A percentile compares a stretch with the other conserved stretches of the same genome.
These are phyloP conservation scores for Xylaria scruposa DNA, from an alignment of 495 filamentous ascomycete genomes.

Conservation along the genomic window DNA sequence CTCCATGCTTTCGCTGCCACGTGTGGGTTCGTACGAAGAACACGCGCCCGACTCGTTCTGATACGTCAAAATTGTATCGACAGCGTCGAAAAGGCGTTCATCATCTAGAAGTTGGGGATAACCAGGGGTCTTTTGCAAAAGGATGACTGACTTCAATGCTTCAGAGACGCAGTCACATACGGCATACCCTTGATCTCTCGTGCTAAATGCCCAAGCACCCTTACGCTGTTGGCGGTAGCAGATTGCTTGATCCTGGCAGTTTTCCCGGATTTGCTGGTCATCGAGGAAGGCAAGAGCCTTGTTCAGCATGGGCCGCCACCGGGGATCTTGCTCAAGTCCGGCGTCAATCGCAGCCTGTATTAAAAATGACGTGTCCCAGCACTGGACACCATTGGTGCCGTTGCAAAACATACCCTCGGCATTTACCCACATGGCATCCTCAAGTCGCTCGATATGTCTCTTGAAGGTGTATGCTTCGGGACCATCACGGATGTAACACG, in stretches of 20 bases:
- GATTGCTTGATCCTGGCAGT: slow-evolving; percentile 75
- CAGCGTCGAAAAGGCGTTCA: slow-evolving; percentile 79
- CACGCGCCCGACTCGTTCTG: slow-evolving; percentile 90
- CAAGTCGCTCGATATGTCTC: slow-evolving; percentile 77
- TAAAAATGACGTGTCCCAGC: slow-evolving; percentile 91
- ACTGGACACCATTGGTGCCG: slow-evolving; percentile 95
- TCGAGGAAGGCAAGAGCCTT: slow-evolving; percentile 89
- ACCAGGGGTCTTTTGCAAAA: slow-evolving; percentile 78
- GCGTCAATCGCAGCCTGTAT: slow-evolving; percentile 83
- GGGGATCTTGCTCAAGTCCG: slow-evolving; percentile 76
- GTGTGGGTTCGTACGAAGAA: slow-evolving; percentile 84
- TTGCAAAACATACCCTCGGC: slow-evolving; percentile 91
- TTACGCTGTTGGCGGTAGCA: slow-evolving; percentile 94
- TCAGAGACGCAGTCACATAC: slow-evolving; percentile 95
- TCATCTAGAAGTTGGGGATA: slow-evolving; percentile 78
- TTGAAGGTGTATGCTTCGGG: slow-evolving; percentile 76
- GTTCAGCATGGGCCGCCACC: slow-evolving; percentile 82
- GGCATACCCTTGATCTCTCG: slow-evolving; percentile 87
- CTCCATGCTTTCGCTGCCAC: slow-evolving; percentile 79
- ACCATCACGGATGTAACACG: slow-evolving; percentile 83
- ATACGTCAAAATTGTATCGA: slow-evolving; percentile 90
- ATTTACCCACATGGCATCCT: slow-evolving; percentile 93
- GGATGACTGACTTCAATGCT: slow-evolving; percentile 83
- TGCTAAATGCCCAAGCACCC: slow-evolving; percentile 96
- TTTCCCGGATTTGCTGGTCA: slow-evolving; percentile 86